Evolutionary conservation across 441 rosid genomes (phyloP).

Genomic region (Corymbia citriodora): DNA sequence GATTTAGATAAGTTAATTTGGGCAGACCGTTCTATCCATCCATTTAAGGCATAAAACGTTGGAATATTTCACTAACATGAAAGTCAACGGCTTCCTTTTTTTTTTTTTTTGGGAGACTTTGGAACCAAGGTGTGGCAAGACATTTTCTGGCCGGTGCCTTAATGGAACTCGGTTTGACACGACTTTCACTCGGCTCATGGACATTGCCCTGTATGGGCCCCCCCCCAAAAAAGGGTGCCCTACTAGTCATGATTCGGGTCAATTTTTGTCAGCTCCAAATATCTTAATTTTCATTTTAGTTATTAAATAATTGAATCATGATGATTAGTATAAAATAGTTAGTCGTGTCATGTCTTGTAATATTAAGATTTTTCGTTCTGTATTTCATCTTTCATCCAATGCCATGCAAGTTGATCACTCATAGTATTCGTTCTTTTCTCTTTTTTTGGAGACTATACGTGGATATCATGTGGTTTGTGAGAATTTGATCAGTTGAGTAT

Average conservation of each 20-base stretch:
- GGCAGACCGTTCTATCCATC: too few species aligned
- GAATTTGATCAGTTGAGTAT: too few species aligned
- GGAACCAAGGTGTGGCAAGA: not conserved
- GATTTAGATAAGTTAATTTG: not conserved
- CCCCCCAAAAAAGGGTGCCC: not conserved
- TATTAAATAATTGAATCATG: not conserved
- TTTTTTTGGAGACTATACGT: not conserved
- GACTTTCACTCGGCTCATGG: not conserved
- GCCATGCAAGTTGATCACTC: not conserved
- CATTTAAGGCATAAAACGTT: not conserved
- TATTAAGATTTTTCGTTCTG: not conserved
- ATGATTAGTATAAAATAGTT: not conserved
- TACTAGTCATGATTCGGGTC: not conserved
- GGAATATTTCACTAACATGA: not conserved
- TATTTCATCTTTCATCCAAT: not conserved
- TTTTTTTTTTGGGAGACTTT: not conserved
- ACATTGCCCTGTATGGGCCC: not conserved
- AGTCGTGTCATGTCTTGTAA: not conserved
- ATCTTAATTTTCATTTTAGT: not conserved
- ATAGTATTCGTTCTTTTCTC: not conserved
- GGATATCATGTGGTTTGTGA: too few species aligned
- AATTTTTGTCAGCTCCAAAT: not conserved
- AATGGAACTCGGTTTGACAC: not conserved
- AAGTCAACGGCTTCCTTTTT: not conserved
- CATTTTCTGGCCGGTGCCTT: not conserved